phyloP scores from a whole-genome alignment of 2,329 filamentous ascomycete genomes.

The Leptosphaerulina australis region DNA sequence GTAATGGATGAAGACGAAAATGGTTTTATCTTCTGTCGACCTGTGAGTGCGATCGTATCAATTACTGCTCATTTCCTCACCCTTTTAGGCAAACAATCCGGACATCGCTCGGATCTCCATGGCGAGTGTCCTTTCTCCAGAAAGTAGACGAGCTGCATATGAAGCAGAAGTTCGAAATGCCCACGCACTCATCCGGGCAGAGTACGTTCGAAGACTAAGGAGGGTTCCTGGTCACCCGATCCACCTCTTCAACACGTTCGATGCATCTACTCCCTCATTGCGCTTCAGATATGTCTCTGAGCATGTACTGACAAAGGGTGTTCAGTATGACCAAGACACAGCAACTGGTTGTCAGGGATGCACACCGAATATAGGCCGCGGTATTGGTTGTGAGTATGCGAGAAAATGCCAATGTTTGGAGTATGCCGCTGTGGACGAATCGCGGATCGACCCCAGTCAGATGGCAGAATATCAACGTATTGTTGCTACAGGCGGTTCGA shows the following conservation, averaged over 20 bases:
- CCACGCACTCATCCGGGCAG: constrained; percentile 44
- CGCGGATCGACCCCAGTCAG: constrained; percentile 40
- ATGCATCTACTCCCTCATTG: constrained; percentile 61
- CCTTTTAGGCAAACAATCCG: background rate
- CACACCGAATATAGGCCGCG: constrained; percentile 57
- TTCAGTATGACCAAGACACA: constrained; percentile 67
- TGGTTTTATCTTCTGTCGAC: constrained; percentile 46
- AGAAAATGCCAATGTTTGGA: constrained; percentile 69
- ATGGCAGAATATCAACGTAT: constrained; percentile 28
- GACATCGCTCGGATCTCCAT: constrained; percentile 25
- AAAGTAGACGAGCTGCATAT: constrained; percentile 45
- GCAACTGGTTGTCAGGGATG: constrained; percentile 72
- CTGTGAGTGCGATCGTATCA: constrained; percentile 27
- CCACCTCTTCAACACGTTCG: constrained; percentile 68
- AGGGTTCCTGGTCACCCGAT: constrained; percentile 51
- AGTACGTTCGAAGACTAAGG: constrained; percentile 46
- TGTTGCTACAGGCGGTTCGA: constrained; percentile 31
- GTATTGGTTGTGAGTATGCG: constrained; percentile 67
- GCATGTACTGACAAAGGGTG: constrained; percentile 63
- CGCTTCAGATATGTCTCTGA: constrained; percentile 72
- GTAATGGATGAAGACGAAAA: constrained; percentile 45
- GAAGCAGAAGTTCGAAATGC: constrained; percentile 39
- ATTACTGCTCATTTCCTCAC: background rate
- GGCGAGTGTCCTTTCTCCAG: constrained; percentile 40
- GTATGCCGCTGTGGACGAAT: constrained; percentile 60